Evolutionary conservation across 2,329 filamentous ascomycete genomes (phyloP), one percentile per base, ranked within the genome.

Genomic region (Aureobasidium namibiae): DNA sequence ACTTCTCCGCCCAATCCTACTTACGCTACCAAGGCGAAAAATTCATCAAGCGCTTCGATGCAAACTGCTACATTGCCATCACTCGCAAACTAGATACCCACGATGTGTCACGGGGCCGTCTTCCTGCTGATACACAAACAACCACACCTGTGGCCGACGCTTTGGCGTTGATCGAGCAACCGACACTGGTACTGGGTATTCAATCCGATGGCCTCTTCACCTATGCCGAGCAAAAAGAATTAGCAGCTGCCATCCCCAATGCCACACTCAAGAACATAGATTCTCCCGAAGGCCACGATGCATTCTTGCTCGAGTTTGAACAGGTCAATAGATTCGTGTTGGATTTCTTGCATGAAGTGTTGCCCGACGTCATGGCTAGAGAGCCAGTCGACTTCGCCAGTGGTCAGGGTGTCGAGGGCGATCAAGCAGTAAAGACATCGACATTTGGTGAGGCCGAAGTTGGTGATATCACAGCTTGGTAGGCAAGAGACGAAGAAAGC

Each of bases 1-100:
- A 96, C 74, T 99, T 97, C 75, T 97, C 94, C 0, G 94, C 94
- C 0, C 94, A 99, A 72, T 96, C 92, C 0, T 99, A 99, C 74
- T 82, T 99, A 44, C 88, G 94, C 21, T 99, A 99, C 74, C 94
- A 99, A 74, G 92, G 91, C 59, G 83, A 87, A 67, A 99, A 99
- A 73, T 99, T 99, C 67, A 94, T 97, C 67, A 91, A 89, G 73
- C 88, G 94, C 10, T 99, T 97, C 72, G 94, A 99, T 73, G 90
- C 91, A 68, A 99, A 99, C 73, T 99, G 94, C 76, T 99, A 99
- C 76, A 97, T 99, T 66, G 92, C 94, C 65, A 96, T 99, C 74
- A 97, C 94, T 4, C 88, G 94, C 68, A 99, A 99, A 74, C 83
- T 99, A 16, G 94, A 99, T 71, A 97, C 94, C 0, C 94, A 99